Conservation (phyloP, 2,329 filamentous ascomycete species). For the Microthyrium microscopicum region DNA sequence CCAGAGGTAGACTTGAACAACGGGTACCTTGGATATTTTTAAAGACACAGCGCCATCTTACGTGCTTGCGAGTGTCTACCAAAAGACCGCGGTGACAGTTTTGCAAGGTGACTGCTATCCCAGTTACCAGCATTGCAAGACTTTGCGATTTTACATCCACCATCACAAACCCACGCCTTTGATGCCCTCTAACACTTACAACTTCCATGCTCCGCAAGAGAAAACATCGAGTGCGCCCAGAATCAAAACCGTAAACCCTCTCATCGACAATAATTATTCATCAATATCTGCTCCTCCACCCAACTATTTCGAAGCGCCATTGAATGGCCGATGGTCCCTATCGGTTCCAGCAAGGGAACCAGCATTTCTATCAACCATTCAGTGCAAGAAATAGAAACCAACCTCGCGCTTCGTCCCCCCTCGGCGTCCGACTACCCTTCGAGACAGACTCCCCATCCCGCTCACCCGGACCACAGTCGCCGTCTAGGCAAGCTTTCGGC, state of each 20-base stretch:
- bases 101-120: too few relatives aligned
- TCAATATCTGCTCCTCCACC: too few relatives aligned
- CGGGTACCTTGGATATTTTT: too few relatives aligned
- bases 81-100: too few relatives aligned
- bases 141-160: too few relatives aligned
- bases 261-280: not conserved
- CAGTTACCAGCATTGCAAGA: too few relatives aligned
- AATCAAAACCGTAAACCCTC: not conserved
- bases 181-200: too few relatives aligned
- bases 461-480: constrained; percentile 36
- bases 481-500: constrained; percentile 29
- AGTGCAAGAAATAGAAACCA: constrained; percentile 3
- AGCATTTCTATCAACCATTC: constrained; percentile 40
- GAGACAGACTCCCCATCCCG: constrained; percentile 42
- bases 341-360: constrained; percentile 45
- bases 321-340: constrained; percentile 55
- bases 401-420: constrained; percentile 6
- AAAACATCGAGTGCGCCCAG: not conserved
- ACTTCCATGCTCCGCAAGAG: not conserved
- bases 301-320: constrained; percentile 14
- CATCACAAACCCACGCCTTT: too few relatives aligned
- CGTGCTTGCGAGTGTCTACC: too few relatives aligned
- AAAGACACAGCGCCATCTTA: too few relatives aligned
- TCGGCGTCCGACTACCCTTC: constrained; percentile 8
- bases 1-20: too few relatives aligned